Conservation (phyloP, 2,329 filamentous ascomycete species). For the Plenodomus biglobosus region DNA sequence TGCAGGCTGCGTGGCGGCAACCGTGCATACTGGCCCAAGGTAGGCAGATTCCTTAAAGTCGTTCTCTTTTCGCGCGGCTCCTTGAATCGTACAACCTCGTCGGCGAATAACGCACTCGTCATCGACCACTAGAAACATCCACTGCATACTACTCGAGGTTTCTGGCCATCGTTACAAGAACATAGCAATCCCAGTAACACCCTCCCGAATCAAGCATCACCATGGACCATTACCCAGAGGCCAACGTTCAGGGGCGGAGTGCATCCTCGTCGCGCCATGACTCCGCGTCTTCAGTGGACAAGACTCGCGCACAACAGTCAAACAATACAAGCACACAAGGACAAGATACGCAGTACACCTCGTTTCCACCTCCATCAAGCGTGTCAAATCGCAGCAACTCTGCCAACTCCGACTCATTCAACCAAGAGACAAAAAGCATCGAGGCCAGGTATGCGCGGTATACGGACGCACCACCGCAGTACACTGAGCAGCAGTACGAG, state of each 20-base stretch:
- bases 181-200: neutral
- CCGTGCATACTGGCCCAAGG: neutral
- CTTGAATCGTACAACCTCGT: neutral
- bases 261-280: slow-evolving; percentile 20
- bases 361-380: slow-evolving; percentile 16
- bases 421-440: slow-evolving; percentile 9
- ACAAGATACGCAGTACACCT: slow-evolving; percentile 7
- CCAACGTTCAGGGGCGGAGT: slow-evolving; percentile 24
- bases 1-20: slow-evolving; percentile 1
- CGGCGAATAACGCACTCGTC: neutral
- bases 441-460: slow-evolving; percentile 22
- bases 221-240: slow-evolving; percentile 30
- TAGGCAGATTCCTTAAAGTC: slow-evolving; percentile 8
- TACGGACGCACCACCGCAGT: slow-evolving; percentile 25
- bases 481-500: slow-evolving; percentile 24
- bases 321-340: slow-evolving; percentile 1
- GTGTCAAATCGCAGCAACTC: slow-evolving; percentile 10
- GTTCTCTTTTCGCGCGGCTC: neutral
- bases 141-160: neutral
- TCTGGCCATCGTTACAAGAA: neutral
- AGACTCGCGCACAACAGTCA: slow-evolving; percentile 1
- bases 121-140: neutral
- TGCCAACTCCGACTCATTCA: slow-evolving; percentile 8
- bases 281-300: slow-evolving; percentile 19
- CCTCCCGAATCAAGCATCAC: neutral